Evolutionary conservation across 2,329 filamentous ascomycete species (phyloP).

Genomic region (Kalmusia sp.): DNA sequence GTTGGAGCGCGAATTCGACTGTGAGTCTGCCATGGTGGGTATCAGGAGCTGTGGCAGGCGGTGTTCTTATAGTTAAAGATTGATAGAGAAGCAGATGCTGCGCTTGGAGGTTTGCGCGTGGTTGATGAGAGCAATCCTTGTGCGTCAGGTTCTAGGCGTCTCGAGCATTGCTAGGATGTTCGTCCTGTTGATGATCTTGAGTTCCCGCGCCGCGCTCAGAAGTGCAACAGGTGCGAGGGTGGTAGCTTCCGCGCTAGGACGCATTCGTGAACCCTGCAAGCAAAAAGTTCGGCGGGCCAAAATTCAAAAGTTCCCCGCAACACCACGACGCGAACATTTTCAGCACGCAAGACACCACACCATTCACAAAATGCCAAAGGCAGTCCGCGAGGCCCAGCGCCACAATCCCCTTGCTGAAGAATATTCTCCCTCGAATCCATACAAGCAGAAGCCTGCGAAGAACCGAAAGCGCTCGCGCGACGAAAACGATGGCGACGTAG

Average conservation of each 20-base stretch:
- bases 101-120: neutral
- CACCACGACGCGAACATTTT: constrained; percentile 4
- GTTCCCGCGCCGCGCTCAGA: constrained; percentile 3
- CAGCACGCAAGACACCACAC: neutral
- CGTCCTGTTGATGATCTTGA: neutral
- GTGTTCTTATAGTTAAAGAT: neutral
- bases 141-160: constrained; percentile 1
- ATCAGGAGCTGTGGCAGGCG: neutral
- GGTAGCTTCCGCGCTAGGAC: constrained; percentile 8
- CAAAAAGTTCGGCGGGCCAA: constrained; percentile 8
- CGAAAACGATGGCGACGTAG: constrained; percentile 66
- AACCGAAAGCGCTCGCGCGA: constrained; percentile 64
- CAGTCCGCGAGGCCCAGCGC: constrained; percentile 67
- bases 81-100: neutral
- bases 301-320: constrained; percentile 12
- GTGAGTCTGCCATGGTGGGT: constrained; percentile 43
- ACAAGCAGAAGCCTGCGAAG: constrained; percentile 71
- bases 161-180: too few relatives aligned
- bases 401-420: constrained; percentile 95
- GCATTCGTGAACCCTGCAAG: neutral
- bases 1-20: constrained; percentile 42
- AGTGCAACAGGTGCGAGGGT: neutral
- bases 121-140: neutral
- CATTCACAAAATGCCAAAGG: constrained; percentile 74
- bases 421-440: constrained; percentile 73